Percentiles rank a stretch among this genome's conserved stretches.
Conservation (phyloP, 129 eudicot genomes). For the Ambrosia artemisiifolia region DNA sequence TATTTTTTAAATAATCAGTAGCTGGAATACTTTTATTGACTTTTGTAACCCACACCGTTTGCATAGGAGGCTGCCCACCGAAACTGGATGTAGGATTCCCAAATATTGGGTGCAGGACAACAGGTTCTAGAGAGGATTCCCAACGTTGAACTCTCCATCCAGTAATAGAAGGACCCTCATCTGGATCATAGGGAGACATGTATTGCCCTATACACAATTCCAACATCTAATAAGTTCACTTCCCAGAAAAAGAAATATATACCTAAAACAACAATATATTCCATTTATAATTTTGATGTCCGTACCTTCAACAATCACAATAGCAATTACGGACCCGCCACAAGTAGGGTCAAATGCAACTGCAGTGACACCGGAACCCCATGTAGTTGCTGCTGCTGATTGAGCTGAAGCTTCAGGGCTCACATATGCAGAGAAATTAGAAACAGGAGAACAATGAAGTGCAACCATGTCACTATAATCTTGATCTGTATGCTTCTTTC, state of each 20-base stretch:
- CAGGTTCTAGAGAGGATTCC: constrained; percentile 92
- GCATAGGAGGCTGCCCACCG: constrained; percentile 92
- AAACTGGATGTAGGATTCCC: constrained; percentile 84
- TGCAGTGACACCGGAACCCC: constrained; percentile 99
- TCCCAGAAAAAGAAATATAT: constrained; percentile 5
- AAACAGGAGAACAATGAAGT: constrained; percentile 95
- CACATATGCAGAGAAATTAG: constrained; percentile 97
- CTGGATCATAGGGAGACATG: constrained; percentile 99
- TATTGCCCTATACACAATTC: constrained; percentile 67
- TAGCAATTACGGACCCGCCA: constrained; percentile 95
- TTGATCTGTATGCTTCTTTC: constrained; percentile 60
- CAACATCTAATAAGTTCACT: neutral
- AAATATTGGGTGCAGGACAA: constrained; percentile 93
- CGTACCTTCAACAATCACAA: constrained; percentile 94
- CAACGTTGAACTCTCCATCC: constrained; percentile 99
- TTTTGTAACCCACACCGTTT: constrained; percentile 95
- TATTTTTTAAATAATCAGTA: constrained; percentile 52
- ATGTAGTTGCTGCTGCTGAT: constrained; percentile 89
- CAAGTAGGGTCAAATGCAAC: constrained; percentile 98
- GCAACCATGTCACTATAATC: constrained; percentile 68
- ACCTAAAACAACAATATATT: neutral
- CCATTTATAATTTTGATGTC: neutral
- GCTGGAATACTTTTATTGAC: constrained; percentile 92
- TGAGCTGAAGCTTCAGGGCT: constrained; percentile 97
- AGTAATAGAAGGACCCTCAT: constrained; percentile 95